Evolutionary conservation across 176 grass and related monocot genomes (phyloP), one percentile per base, ranked within the genome.

Genomic region (maize (Zea mays)): DNA sequence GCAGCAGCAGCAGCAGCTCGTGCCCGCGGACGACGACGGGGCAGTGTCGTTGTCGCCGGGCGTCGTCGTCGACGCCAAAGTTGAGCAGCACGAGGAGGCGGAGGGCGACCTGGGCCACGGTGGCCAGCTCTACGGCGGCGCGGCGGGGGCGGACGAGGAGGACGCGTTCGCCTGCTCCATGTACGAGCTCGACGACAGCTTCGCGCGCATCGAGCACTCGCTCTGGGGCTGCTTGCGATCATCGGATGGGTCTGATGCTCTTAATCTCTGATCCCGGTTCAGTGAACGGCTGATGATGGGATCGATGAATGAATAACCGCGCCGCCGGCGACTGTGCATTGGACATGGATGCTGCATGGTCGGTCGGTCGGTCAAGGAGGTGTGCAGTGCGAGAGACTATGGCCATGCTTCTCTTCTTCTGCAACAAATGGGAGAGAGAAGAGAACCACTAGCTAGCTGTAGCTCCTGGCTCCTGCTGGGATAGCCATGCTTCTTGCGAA

Each of bases 111-210:
- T 40, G 19, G 82, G 54, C 0, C 5, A 15, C 56, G 79, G 75
- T 1, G 82, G 34, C 2, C 3, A 16, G 7, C 6, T 86, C 0
- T 75, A 79, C 86, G 76, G 65, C 86, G 76, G 65, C 20, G 86
- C 61, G 8, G 62, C 11, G 5, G 51, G 17, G 11, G 3, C 16
- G 12, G 77, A 2, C 42, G 67, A 48, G 13, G 72, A 82, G 0
- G 81, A 84, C 6, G 79, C 69, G 70, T 71, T 75, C 43, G 58
- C 71, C 1, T 80, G 80, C 69, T 90, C 75, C 65, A 76, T 83
- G 75, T 86, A 76, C 40, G 84, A 86, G 55, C 70, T 83, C 7
- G 83, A 86, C 14, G 73, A 86, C 45, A 90, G 55, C 74, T 82
- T 85, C 70, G 75, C 79, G 33, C 70, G 52, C 69, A 83, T 86